Evolutionary conservation across 1,284 basidiomycete species (phyloP).

Genomic region (Ceratobasidium sp.): DNA sequence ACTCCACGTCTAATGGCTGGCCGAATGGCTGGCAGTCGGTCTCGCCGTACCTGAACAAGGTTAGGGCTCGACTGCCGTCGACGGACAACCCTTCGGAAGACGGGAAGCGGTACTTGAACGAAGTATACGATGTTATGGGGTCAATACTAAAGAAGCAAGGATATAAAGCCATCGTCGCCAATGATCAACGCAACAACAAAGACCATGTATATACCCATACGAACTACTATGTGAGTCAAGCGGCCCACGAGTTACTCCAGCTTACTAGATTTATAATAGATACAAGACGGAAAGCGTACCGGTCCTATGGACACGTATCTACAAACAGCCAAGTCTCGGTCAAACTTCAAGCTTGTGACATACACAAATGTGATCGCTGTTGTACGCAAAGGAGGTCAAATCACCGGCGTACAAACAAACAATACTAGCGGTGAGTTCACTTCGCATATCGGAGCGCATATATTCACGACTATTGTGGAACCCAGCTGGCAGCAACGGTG

Average conservation of each 20-base stretch:
- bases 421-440: slow-evolving; percentile 59
- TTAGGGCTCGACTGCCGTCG: slow-evolving; percentile 68
- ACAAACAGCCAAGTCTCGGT: slow-evolving; percentile 65
- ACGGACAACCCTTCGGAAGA: slow-evolving; percentile 73
- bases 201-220: slow-evolving; percentile 71
- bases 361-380: slow-evolving; percentile 67
- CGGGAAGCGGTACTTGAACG: slow-evolving; percentile 70
- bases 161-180: slow-evolving; percentile 68
- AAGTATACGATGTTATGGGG: slow-evolving; percentile 63
- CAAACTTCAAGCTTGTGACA: slow-evolving; percentile 67
- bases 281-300: slow-evolving; percentile 69
- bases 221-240: slow-evolving; percentile 64
- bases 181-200: slow-evolving; percentile 67
- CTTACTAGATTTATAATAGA: too few species aligned
- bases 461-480: too few species aligned
- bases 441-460: background rate
- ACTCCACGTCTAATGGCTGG: slow-evolving; percentile 67
- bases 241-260: background rate
- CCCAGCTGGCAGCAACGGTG: slow-evolving; percentile 66
- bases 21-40: slow-evolving; percentile 69
- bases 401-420: slow-evolving; percentile 73
- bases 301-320: slow-evolving; percentile 73
- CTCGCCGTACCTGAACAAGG: slow-evolving; percentile 63
- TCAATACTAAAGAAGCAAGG: slow-evolving; percentile 64
- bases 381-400: slow-evolving; percentile 68